Conservation (phyloP, 768 basidiomycete genomes). For the Rossbeevera mucosa region DNA sequence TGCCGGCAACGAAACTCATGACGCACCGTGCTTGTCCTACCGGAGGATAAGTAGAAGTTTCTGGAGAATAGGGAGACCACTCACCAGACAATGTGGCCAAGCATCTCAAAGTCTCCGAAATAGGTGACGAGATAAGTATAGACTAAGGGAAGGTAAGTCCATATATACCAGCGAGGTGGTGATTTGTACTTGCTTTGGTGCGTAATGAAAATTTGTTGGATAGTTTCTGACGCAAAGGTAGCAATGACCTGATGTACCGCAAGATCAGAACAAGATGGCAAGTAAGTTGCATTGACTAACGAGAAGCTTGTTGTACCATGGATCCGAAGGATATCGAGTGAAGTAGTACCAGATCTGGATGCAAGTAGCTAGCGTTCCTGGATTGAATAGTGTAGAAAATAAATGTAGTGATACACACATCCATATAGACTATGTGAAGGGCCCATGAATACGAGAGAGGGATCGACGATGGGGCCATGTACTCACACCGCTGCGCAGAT, state of each 20-base stretch:
- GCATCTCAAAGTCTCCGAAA: slow-evolving; percentile 28
- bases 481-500: slow-evolving; percentile 46
- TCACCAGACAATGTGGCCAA: slow-evolving; percentile 40
- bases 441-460: slow-evolving; percentile 2
- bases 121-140: slow-evolving; percentile 47
- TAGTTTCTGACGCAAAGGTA: slow-evolving; percentile 47
- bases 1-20: not conserved
- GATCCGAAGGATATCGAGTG: slow-evolving; percentile 43
- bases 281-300: slow-evolving; percentile 28
- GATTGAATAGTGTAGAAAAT: not conserved
- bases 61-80: slow-evolving; percentile 11
- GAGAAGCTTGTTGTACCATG: slow-evolving; percentile 43
- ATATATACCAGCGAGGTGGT: not conserved
- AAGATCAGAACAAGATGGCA: not conserved
- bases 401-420: slow-evolving; percentile 31
- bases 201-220: slow-evolving; percentile 51
- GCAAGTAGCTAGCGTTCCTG: slow-evolving; percentile 40
- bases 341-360: slow-evolving; percentile 56
- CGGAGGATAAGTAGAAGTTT: not conserved
- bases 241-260: slow-evolving; percentile 38
- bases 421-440: slow-evolving; percentile 41
- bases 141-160: slow-evolving; percentile 28
- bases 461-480: not conserved
- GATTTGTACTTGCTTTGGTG: slow-evolving; percentile 38
- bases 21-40: slow-evolving; percentile 24